Base-by-base conservation (phyloP, 2,329 filamentous ascomycete species). In the Cordyceps militaris region DNA sequence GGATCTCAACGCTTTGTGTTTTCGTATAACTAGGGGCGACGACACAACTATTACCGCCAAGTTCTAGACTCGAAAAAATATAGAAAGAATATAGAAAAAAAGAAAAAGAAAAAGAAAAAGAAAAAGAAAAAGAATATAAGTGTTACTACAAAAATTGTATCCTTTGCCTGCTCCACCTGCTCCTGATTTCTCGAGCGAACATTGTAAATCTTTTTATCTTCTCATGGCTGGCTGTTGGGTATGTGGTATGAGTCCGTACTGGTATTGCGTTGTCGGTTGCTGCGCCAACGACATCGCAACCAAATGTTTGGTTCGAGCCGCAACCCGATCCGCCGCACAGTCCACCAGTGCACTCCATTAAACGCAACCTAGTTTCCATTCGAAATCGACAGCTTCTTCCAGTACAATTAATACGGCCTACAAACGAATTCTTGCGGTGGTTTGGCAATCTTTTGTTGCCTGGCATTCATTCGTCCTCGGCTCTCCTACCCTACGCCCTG, bases 241-340 rank as follows among this genome's bases (percentile, higher is more conserved):
- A 36, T 36, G 32, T 4, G 10, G 34, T 23, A 10, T 8, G n/a
- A n/a, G n/a, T n/a, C n/a, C n/a, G n/a, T n/a, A n/a, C n/a, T n/a
- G n/a, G n/a, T n/a, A n/a, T n/a, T n/a, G n/a, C n/a, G n/a, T n/a
- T n/a, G n/a, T n/a, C n/a, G 21, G 50, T 53, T 53, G 50, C 50
- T 34, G 38, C 50, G 50, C 50, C 50, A 53, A 53, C 50, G n/a
- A 14, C 26, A 43, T 44, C 36, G 50, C 38, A 43, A 19, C 50
- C 50, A 53, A 53, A 24, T 53, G 50, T 53, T 34, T 53, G 38
- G 38, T 32, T 53, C 26, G 50, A 40, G 24, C 42, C 52, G 52
- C 52, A 55, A 47, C 42, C 11, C 43, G 52, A 47, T 55, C 52
- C 21, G 23, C 52, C 42, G 38, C 30, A 32, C 52, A 55, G 38